phyloP scores from a whole-genome alignment of 805 yeast genomes.

The Yarrowia porcina region DNA sequence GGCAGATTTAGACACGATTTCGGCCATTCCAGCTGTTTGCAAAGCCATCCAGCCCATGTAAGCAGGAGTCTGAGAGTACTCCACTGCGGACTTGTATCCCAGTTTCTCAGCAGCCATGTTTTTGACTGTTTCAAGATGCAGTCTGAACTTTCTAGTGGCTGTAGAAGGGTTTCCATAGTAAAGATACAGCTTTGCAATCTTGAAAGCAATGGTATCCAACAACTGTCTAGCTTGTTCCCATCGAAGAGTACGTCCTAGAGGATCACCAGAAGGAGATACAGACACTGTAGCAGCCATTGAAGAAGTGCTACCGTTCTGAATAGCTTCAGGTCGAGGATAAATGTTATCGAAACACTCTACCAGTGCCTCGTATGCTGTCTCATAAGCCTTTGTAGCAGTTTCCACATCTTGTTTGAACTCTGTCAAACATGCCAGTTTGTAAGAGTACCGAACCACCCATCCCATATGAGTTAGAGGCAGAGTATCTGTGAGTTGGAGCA shows the following conservation, averaged over 20 bases:
- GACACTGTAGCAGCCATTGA: slow-evolving; percentile 12
- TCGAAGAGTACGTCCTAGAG: slow-evolving; percentile 32
- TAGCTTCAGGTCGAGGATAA: slow-evolving; percentile 27
- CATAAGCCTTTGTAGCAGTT: slow-evolving; percentile 50
- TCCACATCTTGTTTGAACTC: slow-evolving; percentile 50
- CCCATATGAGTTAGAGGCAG: slow-evolving; percentile 30
- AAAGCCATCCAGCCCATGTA: slow-evolving; percentile 53
- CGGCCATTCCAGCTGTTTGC: slow-evolving; percentile 68
- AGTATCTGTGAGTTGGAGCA: neutral
- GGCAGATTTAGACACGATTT: neutral
- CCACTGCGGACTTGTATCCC: slow-evolving; percentile 33
- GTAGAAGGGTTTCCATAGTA: slow-evolving; percentile 55
- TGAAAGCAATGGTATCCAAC: slow-evolving; percentile 60
- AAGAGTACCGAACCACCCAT: slow-evolving; percentile 50
- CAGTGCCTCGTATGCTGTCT: slow-evolving; percentile 52
- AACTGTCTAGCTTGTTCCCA: slow-evolving; percentile 50
- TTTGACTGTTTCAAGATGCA: slow-evolving; percentile 56
- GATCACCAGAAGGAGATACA: slow-evolving; percentile 14
- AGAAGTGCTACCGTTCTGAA: neutral
- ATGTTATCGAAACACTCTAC: slow-evolving; percentile 42
- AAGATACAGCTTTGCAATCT: slow-evolving; percentile 58
- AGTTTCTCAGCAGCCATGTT: slow-evolving; percentile 39
- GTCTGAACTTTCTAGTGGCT: slow-evolving; percentile 61
- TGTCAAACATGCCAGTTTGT: slow-evolving; percentile 50
- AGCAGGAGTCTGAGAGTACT: slow-evolving; percentile 30